These are phyloP conservation scores for Umbelopsis sp. DNA, from an alignment of 192 early-diverging fungal species.

Conservation along the genomic window DNA sequence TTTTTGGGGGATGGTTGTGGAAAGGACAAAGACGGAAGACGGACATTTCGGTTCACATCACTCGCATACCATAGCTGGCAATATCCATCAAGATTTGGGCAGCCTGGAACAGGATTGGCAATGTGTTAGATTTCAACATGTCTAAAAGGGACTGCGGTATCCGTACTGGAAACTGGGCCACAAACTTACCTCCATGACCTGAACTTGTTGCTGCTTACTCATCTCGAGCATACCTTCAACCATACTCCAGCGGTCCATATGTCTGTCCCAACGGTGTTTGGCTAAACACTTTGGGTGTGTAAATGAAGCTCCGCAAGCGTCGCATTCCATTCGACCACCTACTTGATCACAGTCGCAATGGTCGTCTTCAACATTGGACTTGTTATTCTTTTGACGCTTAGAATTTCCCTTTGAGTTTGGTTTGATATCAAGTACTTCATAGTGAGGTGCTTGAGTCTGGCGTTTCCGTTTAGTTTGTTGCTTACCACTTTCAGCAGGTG, in stretches of 20 bases:
- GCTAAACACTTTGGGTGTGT: constrained; percentile 17
- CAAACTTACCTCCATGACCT: constrained; percentile 5
- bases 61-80: constrained; percentile 13
- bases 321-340: constrained; percentile 10
- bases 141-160: too few species aligned
- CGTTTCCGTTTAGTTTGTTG: constrained; percentile 5
- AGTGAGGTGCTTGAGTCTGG: constrained; percentile 4
- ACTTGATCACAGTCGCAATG: constrained; percentile 19
- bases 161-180: neutral
- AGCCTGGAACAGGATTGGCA: neutral
- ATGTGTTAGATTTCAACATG: neutral
- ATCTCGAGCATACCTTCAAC: constrained; percentile 13
- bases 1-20: neutral
- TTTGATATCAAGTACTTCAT: constrained; percentile 7
- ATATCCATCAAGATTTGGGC: constrained; percentile 7
- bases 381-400: constrained; percentile 7
- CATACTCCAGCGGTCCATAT: constrained; percentile 17
- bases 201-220: constrained; percentile 11
- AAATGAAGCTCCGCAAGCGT: constrained; percentile 17
- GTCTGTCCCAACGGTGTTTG: constrained; percentile 14
- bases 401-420: neutral
- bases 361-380: neutral
- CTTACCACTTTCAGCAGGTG: neutral
- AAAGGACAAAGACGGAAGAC: neutral
- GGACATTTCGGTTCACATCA: neutral